Percentiles rank a stretch among this genome's conserved stretches.
phyloP scores from a whole-genome alignment of 2,329 filamentous ascomycete species.

The Dendrostoma leiphaemia region DNA sequence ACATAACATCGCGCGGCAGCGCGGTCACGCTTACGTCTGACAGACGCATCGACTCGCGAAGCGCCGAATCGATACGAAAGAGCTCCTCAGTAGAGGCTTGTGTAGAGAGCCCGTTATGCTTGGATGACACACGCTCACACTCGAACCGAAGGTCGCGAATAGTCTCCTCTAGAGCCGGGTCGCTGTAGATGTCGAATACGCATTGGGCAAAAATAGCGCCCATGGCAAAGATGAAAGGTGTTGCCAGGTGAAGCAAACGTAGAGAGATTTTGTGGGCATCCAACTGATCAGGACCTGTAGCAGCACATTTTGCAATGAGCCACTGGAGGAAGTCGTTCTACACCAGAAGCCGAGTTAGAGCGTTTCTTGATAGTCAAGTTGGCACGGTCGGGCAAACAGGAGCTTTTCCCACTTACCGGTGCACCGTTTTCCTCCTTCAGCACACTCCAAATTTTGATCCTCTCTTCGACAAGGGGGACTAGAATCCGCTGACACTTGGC shows the following conservation, averaged over 20 bases:
- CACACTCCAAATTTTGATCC: not conserved
- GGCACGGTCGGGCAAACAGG: too few relatives aligned
- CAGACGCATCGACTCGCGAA: slow-evolving; percentile 4
- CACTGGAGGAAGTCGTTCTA: slow-evolving; percentile 2
- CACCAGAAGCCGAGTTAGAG: too few relatives aligned
- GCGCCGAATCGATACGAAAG: slow-evolving; percentile 1
- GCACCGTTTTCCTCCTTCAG: too few relatives aligned
- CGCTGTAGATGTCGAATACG: not conserved
- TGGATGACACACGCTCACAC: not conserved
- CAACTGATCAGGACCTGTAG: not conserved
- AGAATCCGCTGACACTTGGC: not conserved
- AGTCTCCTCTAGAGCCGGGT: not conserved
- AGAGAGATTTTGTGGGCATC: not conserved
- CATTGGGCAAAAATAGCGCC: not conserved
- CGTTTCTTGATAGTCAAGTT: not conserved
- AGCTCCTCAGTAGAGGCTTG: too few relatives aligned
- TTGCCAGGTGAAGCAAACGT: not conserved
- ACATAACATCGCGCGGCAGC: not conserved
- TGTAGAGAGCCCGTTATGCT: too few relatives aligned
- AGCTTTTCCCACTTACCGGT: too few relatives aligned
- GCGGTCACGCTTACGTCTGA: not conserved
- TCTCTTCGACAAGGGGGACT: not conserved
- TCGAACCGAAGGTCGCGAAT: not conserved
- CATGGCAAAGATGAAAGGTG: not conserved
- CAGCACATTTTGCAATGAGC: not conserved